phyloP scores from a whole-genome alignment of 1,139 yeast species.

The Pichia terricola region DNA sequence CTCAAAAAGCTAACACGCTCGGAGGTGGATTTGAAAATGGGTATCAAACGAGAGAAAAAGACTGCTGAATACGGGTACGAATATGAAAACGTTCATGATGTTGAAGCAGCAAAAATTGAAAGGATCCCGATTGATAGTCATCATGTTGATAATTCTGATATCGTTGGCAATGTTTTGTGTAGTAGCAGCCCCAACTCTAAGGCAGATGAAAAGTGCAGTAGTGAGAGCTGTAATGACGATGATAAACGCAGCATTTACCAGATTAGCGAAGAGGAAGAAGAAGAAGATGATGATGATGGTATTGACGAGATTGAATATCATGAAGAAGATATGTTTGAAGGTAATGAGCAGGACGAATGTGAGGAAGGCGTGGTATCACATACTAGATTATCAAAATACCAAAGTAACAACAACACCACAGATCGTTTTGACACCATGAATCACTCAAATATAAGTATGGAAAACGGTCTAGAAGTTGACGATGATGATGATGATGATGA shows the following conservation, averaged over 20 bases:
- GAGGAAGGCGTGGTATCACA: too few species aligned
- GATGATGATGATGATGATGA: neutral
- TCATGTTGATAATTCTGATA: too few species aligned
- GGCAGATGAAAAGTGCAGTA: neutral
- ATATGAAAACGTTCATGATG: neutral
- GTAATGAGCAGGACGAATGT: too few species aligned
- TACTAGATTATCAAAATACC: too few species aligned
- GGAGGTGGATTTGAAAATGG: neutral
- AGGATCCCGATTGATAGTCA: too few species aligned
- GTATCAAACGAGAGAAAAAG: neutral
- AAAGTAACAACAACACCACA: too few species aligned
- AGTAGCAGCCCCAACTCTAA: neutral
- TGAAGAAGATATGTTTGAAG: conserved; percentile 2
- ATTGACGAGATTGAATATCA: conserved; percentile 8
- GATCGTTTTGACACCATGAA: conserved; percentile 1
- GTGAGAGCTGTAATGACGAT: neutral
- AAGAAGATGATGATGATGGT: neutral
- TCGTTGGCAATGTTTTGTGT: neutral
- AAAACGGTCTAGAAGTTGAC: neutral
- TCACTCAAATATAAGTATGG: too few species aligned
- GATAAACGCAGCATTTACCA: conserved; percentile 4
- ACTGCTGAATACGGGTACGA: neutral
- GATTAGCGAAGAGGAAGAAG: conserved; percentile 11
- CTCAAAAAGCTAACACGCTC: neutral
- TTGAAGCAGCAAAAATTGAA: neutral